Conservation (phyloP, 2,329 filamentous ascomycete genomes). For the Penicillium sp. region DNA sequence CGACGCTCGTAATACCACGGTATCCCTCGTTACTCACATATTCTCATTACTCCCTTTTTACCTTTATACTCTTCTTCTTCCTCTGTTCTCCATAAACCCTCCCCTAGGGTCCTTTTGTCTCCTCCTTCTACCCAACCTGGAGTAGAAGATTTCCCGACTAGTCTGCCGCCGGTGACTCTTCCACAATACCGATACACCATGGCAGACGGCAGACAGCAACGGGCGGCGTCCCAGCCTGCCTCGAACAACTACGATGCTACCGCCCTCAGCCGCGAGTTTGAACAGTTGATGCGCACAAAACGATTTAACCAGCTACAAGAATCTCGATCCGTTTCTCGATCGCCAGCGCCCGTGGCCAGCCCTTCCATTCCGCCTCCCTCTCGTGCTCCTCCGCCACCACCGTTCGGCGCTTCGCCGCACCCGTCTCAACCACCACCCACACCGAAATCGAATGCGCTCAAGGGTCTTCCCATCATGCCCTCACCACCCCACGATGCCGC, state of each 20-base stretch:
- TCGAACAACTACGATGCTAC: conserved; percentile 66
- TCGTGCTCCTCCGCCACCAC: conserved; percentile 37
- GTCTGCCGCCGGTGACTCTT: conserved; percentile 28
- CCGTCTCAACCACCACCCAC: conserved; percentile 30
- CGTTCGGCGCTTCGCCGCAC: conserved; percentile 39
- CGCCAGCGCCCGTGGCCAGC: conserved; percentile 49
- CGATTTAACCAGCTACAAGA: conserved; percentile 80
- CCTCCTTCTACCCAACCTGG: conserved; percentile 24
- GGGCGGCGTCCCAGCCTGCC: conserved; percentile 29
- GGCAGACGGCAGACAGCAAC: conserved; percentile 38
- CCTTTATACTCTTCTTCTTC: conserved; percentile 4
- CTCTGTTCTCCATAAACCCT: conserved; percentile 8
- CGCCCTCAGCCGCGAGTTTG: conserved; percentile 79
- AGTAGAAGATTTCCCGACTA: conserved; percentile 17
- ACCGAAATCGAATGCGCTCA: conserved; percentile 29
- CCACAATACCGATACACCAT: conserved; percentile 31
- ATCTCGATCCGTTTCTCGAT: conserved; percentile 60
- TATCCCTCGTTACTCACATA: conserved; percentile 1
- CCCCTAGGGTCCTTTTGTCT: conserved; percentile 3
- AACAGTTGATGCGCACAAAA: conserved; percentile 81
- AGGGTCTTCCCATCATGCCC: conserved; percentile 69
- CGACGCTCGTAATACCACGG: conserved; percentile 34
- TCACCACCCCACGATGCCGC: conserved; percentile 71
- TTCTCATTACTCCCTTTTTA: conserved; percentile 15
- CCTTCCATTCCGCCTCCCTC: conserved; percentile 33